Evolutionary conservation across 352 stramenopile species (phyloP).

Genomic region (Phytophthora quininea): DNA sequence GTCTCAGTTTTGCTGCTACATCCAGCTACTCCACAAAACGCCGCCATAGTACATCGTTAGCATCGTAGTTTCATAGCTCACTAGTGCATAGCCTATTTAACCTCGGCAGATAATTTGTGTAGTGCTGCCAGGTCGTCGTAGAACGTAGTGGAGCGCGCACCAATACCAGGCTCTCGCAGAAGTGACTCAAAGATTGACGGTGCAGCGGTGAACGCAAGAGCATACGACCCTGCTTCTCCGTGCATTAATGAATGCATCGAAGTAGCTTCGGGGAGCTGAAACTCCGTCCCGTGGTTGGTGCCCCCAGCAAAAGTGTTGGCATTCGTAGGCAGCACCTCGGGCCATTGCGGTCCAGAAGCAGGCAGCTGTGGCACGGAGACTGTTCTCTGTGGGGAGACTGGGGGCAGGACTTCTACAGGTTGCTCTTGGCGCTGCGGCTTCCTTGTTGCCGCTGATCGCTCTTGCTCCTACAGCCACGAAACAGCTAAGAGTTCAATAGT

Average conservation of each 20-base stretch:
- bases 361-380: constrained; percentile 1
- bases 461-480: constrained; percentile 8
- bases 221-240: constrained; percentile 7
- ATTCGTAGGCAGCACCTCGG: constrained; percentile 2
- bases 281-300: not conserved
- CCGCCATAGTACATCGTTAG: not conserved
- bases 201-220: constrained; percentile 34
- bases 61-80: not conserved
- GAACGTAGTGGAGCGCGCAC: constrained; percentile 33
- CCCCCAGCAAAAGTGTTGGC: not conserved
- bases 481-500: too few relatives aligned
- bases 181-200: constrained; percentile 62
- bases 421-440: constrained; percentile 23
- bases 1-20: constrained; percentile 14
- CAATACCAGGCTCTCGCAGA: constrained; percentile 41
- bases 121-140: constrained; percentile 49
- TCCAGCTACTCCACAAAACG: constrained; percentile 20
- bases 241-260: not conserved
- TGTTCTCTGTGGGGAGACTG: constrained; percentile 4
- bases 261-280: not conserved
- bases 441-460: constrained; percentile 13
- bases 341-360: not conserved
- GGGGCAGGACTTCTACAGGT: not conserved
- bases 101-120: constrained; percentile 44
- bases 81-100: constrained; percentile 8